Conservation (phyloP, 257 asterid species). For the Anisodus tanguticus region DNA sequence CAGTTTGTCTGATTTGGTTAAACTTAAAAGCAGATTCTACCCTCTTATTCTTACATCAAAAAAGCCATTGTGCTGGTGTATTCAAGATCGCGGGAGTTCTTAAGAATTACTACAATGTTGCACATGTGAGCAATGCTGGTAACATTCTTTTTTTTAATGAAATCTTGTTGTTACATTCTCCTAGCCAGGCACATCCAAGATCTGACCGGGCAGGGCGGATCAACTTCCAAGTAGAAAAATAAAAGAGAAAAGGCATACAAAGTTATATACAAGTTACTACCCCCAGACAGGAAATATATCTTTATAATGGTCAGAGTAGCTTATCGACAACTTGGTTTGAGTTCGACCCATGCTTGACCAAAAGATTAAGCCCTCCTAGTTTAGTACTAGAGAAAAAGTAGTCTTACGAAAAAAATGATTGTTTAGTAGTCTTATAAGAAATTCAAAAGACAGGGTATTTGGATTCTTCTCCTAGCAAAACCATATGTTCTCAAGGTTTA, state of each 20-base stretch:
- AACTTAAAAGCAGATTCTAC: neutral
- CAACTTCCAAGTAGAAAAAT: constrained; percentile 11
- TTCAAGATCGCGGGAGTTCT: constrained; percentile 18
- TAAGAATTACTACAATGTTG: constrained; percentile 9
- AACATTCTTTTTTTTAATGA: neutral
- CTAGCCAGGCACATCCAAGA: neutral
- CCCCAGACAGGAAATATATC: neutral
- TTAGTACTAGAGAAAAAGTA: constrained; percentile 11
- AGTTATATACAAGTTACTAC: too few relatives aligned
- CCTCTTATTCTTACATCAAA: neutral
- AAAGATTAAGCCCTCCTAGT: constrained; percentile 1
- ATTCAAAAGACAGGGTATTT: constrained; percentile 6
- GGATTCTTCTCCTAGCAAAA: constrained; percentile 25
- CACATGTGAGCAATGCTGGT: neutral
- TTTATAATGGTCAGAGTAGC: constrained; percentile 5
- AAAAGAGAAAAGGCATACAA: too few relatives aligned
- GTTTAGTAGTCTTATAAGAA: neutral
- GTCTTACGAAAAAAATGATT: neutral
- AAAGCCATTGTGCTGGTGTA: neutral
- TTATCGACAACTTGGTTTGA: constrained; percentile 1
- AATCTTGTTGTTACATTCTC: neutral
- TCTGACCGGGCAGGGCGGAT: neutral
- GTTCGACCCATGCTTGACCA: constrained; percentile 16
- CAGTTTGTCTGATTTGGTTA: neutral
- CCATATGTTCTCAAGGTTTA: constrained; percentile 26